Evolutionary conservation across 2,329 filamentous ascomycete species (phyloP).

Genomic region (Scedosporium minutisporum): DNA sequence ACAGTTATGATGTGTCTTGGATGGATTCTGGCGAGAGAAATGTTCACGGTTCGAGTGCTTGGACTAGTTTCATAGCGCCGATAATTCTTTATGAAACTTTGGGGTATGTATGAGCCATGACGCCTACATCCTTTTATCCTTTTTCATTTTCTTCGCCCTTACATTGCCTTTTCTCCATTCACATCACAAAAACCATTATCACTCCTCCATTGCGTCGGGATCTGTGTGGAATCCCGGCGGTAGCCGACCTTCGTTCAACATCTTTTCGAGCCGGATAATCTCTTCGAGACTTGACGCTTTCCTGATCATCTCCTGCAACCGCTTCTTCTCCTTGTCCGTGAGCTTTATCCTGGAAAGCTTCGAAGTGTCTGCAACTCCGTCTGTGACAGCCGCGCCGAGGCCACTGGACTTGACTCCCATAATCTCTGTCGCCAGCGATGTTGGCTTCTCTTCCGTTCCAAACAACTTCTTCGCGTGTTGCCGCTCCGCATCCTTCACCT

Average conservation of each 20-base stretch:
- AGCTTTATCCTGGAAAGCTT: constrained; percentile 73
- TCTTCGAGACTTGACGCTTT: constrained; percentile 84
- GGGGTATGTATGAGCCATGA: background rate
- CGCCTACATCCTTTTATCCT: background rate
- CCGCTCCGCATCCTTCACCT: constrained; percentile 81
- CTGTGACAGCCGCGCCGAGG: constrained; percentile 25
- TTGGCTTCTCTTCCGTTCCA: constrained; percentile 68
- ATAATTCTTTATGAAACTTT: background rate
- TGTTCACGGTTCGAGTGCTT: background rate
- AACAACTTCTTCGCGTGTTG: constrained; percentile 70
- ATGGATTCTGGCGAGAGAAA: background rate
- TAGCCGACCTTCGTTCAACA: constrained; percentile 79
- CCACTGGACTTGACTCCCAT: constrained; percentile 74
- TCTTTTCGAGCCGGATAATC: constrained; percentile 83
- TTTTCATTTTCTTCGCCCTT: background rate
- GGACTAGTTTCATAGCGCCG: background rate
- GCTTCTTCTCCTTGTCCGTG: constrained; percentile 79
- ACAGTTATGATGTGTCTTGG: background rate
- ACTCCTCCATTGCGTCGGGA: constrained; percentile 51
- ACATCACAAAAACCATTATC: constrained; percentile 27
- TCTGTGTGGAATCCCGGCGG: constrained; percentile 55
- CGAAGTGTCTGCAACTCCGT: constrained; percentile 23
- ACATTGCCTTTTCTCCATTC: background rate
- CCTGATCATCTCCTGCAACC: constrained; percentile 76
- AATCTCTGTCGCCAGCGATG: constrained; percentile 73